A percentile compares a stretch with the other conserved stretches of the same genome.
These are phyloP conservation scores for Calocybe indica DNA, from an alignment of 768 basidiomycete species.

Conservation along the genomic window DNA sequence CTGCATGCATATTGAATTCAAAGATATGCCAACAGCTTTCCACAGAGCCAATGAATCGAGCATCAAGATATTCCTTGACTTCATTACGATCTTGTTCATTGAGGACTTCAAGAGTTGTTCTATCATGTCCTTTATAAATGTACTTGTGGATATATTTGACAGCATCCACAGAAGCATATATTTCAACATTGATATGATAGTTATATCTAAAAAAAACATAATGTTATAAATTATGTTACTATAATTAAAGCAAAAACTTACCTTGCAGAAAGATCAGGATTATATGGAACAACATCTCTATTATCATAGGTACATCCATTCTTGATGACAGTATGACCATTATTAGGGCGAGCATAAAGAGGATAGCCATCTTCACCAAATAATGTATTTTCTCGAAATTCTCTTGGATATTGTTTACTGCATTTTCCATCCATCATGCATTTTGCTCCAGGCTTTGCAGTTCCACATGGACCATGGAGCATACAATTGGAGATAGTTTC, in stretches of 20 bases:
- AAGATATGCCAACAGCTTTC: no score
- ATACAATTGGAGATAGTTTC: slow-evolving; percentile 33
- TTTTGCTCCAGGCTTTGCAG: slow-evolving; percentile 18
- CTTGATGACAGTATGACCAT: slow-evolving; percentile 23
- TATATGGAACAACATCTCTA: slow-evolving; percentile 35
- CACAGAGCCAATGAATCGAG: slow-evolving; percentile 27
- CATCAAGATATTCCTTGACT: slow-evolving; percentile 26
- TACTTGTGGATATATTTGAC: slow-evolving; percentile 46
- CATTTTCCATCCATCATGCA: slow-evolving; percentile 40
- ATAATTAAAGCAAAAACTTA: no score
- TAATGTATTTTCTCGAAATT: slow-evolving; percentile 24
- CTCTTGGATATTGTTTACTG: slow-evolving; percentile 37
- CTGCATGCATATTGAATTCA: slow-evolving; percentile 25
- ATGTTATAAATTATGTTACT: no score
- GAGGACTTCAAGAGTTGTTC: slow-evolving; percentile 26
- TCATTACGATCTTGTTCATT: no score
- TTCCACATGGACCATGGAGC: slow-evolving; percentile 47
- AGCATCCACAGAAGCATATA: slow-evolving; percentile 26
- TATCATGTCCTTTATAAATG: slow-evolving; percentile 42
- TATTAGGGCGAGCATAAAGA: slow-evolving; percentile 23
- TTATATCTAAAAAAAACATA: no score
- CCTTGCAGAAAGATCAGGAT: slow-evolving; percentile 30
- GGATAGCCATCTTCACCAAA: slow-evolving; percentile 38
- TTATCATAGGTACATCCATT: slow-evolving; percentile 24
- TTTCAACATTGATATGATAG: slow-evolving; percentile 49